A percentile compares a stretch with the other conserved stretches of the same genome.
phyloP scores from a whole-genome alignment of 352 stramenopile genomes.

The Peronospora belbahrii region DNA sequence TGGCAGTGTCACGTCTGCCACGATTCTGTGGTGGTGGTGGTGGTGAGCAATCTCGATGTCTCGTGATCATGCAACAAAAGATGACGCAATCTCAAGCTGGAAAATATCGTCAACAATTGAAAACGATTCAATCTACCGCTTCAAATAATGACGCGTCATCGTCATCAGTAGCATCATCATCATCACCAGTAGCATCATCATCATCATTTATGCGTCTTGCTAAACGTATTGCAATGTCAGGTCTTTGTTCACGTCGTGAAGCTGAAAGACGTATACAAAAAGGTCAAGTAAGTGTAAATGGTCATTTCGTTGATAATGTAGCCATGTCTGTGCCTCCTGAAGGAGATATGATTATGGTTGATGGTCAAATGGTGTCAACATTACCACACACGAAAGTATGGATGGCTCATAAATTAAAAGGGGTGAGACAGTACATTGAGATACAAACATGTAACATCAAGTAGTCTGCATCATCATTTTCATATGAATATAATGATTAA shows the following conservation, averaged over 20 bases:
- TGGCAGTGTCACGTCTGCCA: too few species aligned
- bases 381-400: slow-evolving; percentile 56
- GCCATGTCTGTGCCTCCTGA: slow-evolving; percentile 46
- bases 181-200: too few species aligned
- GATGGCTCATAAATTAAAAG: slow-evolving; percentile 83
- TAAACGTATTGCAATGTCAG: slow-evolving; percentile 77
- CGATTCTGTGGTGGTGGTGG: not conserved
- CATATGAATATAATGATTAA: too few species aligned
- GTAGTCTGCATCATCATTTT: too few species aligned
- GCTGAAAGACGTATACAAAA: slow-evolving; percentile 80
- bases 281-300: slow-evolving; percentile 73
- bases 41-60: slow-evolving; percentile 22
- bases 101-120: too few species aligned
- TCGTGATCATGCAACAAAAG: slow-evolving; percentile 44
- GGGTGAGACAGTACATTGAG: too few species aligned
- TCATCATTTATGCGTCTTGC: slow-evolving; percentile 45
- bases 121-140: too few species aligned
- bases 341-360: slow-evolving; percentile 47
- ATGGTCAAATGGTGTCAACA: slow-evolving; percentile 38
- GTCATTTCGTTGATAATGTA: slow-evolving; percentile 45
- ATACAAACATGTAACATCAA: too few species aligned
- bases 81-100: too few species aligned
- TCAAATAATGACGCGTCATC: not conserved
- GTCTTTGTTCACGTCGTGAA: slow-evolving; percentile 75
- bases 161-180: too few species aligned